Evolutionary conservation across 192 early-diverging fungal species (phyloP).

Genomic region (Glomus cerebriforme): DNA sequence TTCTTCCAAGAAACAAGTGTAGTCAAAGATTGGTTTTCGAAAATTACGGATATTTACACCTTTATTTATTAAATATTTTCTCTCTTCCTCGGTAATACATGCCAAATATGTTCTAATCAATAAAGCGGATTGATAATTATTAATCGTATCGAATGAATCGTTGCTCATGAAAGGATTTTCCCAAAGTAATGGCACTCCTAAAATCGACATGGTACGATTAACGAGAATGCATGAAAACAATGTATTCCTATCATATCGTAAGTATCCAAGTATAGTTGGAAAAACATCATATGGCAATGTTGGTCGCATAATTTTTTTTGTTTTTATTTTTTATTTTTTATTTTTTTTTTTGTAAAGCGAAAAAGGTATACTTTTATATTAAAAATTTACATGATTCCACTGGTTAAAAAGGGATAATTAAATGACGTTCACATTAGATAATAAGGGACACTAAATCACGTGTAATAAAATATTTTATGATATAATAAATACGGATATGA

Average conservation of each 20-base stretch:
- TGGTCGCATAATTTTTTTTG: too few species aligned
- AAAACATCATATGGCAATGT: neutral
- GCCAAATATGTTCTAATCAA: neutral
- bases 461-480: too few species aligned
- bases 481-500: too few species aligned
- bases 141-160: neutral
- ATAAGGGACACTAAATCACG: too few species aligned
- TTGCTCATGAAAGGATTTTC: neutral
- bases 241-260: neutral
- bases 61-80: neutral
- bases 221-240: neutral
- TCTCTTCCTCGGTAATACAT: neutral
- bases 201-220: neutral
- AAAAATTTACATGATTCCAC: too few species aligned
- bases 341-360: too few species aligned
- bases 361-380: too few species aligned
- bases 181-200: neutral
- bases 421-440: too few species aligned
- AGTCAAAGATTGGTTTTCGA: neutral
- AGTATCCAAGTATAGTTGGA: neutral
- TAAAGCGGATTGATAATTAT: neutral
- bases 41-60: neutral
- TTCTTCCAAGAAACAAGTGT: neutral
- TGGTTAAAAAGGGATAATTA: too few species aligned
- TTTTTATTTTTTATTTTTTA: too few species aligned